These are phyloP conservation scores for Russula emetica DNA, from an alignment of 768 basidiomycete genomes.

Conservation along the genomic window DNA sequence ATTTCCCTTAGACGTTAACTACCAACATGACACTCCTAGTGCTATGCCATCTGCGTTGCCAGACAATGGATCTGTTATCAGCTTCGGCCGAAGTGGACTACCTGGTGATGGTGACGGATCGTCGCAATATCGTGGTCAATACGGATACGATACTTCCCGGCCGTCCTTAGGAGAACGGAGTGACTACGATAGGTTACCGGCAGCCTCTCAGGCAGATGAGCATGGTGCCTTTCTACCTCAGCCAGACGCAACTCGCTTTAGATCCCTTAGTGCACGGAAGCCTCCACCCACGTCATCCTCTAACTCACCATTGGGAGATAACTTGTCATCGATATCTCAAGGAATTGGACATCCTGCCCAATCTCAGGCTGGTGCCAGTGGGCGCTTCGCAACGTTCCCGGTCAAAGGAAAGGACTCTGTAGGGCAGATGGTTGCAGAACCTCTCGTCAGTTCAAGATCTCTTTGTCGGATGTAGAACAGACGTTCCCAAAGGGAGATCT, in stretches of 20 bases:
- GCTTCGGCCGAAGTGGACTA: neutral
- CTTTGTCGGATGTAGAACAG: slow-evolving; percentile 18
- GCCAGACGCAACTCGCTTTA: neutral
- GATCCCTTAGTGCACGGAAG: neutral
- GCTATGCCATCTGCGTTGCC: neutral
- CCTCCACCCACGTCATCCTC: neutral
- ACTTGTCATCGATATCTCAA: neutral
- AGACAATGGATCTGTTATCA: neutral
- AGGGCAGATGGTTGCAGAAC: slow-evolving; percentile 8
- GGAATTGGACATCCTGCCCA: slow-evolving; percentile 12
- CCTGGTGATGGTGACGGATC: neutral
- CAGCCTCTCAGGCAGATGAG: slow-evolving; percentile 8
- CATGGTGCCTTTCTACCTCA: slow-evolving; percentile 5
- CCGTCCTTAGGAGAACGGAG: neutral
- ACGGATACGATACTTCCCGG: neutral
- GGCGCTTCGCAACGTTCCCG: slow-evolving; percentile 67
- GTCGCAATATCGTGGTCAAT: neutral
- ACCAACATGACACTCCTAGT: slow-evolving; percentile 1
- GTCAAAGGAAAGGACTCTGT: slow-evolving; percentile 38
- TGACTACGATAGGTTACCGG: neutral
- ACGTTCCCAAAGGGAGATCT: neutral
- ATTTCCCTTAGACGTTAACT: neutral
- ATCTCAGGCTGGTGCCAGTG: slow-evolving; percentile 32
- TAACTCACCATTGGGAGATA: neutral
- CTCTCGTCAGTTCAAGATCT: slow-evolving; percentile 20